phyloP scores from a whole-genome alignment of 2,329 filamentous ascomycete species.

The Leptographium wingfieldii region DNA sequence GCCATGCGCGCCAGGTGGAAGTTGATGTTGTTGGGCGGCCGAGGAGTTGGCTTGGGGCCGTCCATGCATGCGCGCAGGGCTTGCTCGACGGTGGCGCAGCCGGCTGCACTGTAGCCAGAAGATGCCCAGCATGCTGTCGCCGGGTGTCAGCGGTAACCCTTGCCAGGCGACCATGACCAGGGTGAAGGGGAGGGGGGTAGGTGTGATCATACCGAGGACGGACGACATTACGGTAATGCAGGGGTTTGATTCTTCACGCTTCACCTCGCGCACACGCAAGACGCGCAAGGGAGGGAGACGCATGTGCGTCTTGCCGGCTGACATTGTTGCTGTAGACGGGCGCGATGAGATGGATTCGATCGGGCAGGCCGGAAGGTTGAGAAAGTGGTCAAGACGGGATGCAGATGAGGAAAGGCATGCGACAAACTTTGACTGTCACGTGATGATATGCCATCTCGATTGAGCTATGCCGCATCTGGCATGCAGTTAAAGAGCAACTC shows the following conservation, averaged over 20 bases:
- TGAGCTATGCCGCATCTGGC: no score
- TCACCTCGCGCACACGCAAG: conserved; percentile 42
- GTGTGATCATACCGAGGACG: conserved; percentile 34
- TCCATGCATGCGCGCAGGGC: conserved; percentile 67
- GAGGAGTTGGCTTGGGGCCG: conserved; percentile 41
- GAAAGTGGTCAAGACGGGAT: no score
- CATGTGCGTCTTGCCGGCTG: conserved; percentile 35
- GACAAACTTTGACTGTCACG: no score
- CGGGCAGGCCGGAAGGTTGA: no score
- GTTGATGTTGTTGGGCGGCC: conserved; percentile 68
- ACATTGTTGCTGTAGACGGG: conserved; percentile 21
- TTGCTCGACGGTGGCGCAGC: conserved; percentile 46
- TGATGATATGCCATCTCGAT: no score
- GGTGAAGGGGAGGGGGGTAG: conserved; percentile 1
- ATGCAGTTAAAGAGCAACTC: no score
- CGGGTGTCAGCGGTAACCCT: no score
- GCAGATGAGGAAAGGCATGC: no score
- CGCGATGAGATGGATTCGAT: no score
- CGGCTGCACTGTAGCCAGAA: conserved; percentile 51
- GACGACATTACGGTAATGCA: conserved; percentile 45
- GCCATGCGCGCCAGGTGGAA: conserved; percentile 75
- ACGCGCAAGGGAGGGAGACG: conserved; percentile 43
- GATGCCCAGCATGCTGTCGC: conserved; percentile 70
- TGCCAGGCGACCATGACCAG: not conserved
- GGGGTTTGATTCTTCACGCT: conserved; percentile 35